Percentiles rank a stretch among this genome's conserved stretches.
These are phyloP conservation scores for Ajuga chamaepitys DNA, from an alignment of 257 asterid genomes.

Conservation along the genomic window DNA sequence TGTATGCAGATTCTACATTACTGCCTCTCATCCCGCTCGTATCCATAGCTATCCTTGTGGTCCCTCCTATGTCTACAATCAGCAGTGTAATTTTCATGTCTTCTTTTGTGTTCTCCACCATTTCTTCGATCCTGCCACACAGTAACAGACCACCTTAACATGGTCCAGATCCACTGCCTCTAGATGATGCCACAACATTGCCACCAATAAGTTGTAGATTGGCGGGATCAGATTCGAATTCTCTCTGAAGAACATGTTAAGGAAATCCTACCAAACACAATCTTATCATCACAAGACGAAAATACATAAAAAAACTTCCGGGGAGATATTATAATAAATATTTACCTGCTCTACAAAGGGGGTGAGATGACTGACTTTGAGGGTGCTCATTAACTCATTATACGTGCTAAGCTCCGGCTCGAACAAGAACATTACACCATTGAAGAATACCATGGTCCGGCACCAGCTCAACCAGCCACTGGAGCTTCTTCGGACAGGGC, in stretches of 20 bases:
- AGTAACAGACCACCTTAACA: slow-evolving; percentile 71
- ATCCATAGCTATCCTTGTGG: too few species aligned
- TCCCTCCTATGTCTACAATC: too few species aligned
- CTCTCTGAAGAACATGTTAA: slow-evolving; percentile 70
- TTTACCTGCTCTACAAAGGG: slow-evolving; percentile 66
- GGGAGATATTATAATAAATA: not conserved
- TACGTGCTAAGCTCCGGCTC: slow-evolving; percentile 41
- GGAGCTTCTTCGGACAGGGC: slow-evolving; percentile 36
- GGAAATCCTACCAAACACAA: too few species aligned
- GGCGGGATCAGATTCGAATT: slow-evolving; percentile 43
- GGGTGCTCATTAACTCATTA: slow-evolving; percentile 28
- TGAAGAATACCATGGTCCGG: slow-evolving; percentile 39
- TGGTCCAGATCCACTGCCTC: slow-evolving; percentile 45
- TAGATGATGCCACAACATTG: slow-evolving; percentile 83
- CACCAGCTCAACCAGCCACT: slow-evolving; percentile 48
- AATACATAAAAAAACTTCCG: too few species aligned
- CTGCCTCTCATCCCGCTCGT: too few species aligned
- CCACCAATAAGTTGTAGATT: slow-evolving; percentile 56
- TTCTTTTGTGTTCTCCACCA: slow-evolving; percentile 65
- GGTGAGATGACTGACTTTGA: slow-evolving; percentile 38
- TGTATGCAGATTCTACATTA: too few species aligned
- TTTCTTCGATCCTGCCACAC: slow-evolving; percentile 88
- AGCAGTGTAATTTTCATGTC: too few species aligned
- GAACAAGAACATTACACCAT: slow-evolving; percentile 56
- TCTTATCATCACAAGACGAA: too few species aligned